Conservation (phyloP, 345 rosid genomes). For the Conringia planisiliqua region DNA sequence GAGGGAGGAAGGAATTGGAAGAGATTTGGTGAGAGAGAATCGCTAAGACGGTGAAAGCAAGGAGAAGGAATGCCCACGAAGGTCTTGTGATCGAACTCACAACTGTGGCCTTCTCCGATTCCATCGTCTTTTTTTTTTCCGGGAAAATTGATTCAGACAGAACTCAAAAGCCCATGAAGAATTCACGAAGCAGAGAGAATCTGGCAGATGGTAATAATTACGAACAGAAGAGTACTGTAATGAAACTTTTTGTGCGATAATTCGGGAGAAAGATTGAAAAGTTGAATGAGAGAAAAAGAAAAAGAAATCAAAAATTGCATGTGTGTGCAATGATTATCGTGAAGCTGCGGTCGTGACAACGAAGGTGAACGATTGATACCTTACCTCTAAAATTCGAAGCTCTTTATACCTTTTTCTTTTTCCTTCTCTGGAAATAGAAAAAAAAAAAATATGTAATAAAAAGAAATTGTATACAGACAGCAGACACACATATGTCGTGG, state of each 20-base stretch:
- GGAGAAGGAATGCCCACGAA: conserved; percentile 48
- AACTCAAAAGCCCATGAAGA: conserved; percentile 15
- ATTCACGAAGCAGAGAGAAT: neutral
- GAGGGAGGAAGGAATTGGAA: conserved; percentile 39
- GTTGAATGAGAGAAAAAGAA: neutral
- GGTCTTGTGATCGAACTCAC: conserved; percentile 35
- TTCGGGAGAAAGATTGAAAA: neutral
- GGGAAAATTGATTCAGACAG: neutral
- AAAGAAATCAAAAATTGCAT: neutral
- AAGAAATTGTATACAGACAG: neutral
- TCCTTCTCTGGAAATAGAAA: neutral
- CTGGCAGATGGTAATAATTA: neutral
- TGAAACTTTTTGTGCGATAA: conserved; percentile 9
- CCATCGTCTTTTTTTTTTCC: conserved; percentile 35
- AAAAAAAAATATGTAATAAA: neutral
- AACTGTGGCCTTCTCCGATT: conserved; percentile 37
- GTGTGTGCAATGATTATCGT: conserved; percentile 27
- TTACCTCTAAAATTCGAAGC: conserved; percentile 7
- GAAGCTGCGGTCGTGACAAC: neutral
- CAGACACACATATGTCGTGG: neutral
- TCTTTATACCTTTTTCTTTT: neutral
- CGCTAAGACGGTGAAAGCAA: conserved; percentile 47
- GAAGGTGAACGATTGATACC: conserved; percentile 11
- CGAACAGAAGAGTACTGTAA: conserved; percentile 11
- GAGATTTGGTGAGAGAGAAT: conserved; percentile 64